A percentile compares a stretch with the other conserved stretches of the same genome.
Conservation (phyloP, 139 green algal species). For the Chlamydomonas applanata region DNA sequence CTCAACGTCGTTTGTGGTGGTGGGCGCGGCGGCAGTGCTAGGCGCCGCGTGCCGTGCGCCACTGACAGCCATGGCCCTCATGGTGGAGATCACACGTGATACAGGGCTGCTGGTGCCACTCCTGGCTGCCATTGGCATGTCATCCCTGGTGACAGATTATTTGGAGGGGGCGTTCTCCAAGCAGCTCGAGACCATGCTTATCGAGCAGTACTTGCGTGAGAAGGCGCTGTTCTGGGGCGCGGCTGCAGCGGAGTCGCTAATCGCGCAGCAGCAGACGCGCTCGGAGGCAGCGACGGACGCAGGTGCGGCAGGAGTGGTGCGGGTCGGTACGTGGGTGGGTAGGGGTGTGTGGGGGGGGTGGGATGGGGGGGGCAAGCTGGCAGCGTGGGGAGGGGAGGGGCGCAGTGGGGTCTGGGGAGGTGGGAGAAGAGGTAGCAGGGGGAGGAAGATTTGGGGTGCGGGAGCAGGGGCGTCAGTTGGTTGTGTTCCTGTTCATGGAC, state of each 20-base stretch:
- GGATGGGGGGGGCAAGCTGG: not conserved
- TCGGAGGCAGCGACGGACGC: constrained; percentile 17
- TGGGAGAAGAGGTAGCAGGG: too few species aligned
- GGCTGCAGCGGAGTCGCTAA: constrained; percentile 17
- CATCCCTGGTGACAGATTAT: constrained; percentile 52
- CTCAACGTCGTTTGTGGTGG: constrained; percentile 55
- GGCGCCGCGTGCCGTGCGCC: constrained; percentile 57
- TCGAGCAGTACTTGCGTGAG: constrained; percentile 43
- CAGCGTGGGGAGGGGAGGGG: too few species aligned
- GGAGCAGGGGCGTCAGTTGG: too few species aligned
- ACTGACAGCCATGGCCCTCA: constrained; percentile 59
- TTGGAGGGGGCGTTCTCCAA: constrained; percentile 42
- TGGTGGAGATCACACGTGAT: constrained; percentile 60
- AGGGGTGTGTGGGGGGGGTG: too few species aligned
- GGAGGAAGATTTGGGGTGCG: too few species aligned
- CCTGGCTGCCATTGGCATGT: constrained; percentile 50
- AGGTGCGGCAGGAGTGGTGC: not conserved
- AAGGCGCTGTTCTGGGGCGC: constrained; percentile 51
- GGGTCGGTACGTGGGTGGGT: too few species aligned
- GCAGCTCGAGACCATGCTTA: constrained; percentile 38
- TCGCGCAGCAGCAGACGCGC: not conserved
- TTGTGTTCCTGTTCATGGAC: too few species aligned
- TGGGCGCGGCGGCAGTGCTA: constrained; percentile 62
- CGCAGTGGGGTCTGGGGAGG: too few species aligned
- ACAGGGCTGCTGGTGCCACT: constrained; percentile 56